Conservation (phyloP, 768 basidiomycete species). For the Cubamyces sp. region DNA sequence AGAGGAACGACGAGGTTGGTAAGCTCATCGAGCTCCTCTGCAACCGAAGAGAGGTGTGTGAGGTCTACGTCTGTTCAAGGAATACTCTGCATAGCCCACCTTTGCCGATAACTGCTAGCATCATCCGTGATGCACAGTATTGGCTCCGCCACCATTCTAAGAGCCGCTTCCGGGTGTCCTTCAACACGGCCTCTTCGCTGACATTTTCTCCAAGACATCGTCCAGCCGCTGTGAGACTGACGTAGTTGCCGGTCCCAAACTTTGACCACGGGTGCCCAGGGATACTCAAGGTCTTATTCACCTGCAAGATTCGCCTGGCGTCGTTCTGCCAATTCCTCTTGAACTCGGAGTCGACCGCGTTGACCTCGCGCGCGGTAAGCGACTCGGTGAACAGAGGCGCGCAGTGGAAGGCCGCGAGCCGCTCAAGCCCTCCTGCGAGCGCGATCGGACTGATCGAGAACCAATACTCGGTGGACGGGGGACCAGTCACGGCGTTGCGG, state of each 20-base stretch:
- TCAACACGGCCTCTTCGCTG: constrained; percentile 44
- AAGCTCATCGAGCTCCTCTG: constrained; percentile 42
- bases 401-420: constrained; percentile 52
- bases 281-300: constrained; percentile 48
- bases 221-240: constrained; percentile 29
- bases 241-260: constrained; percentile 53
- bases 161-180: constrained; percentile 37
- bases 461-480: constrained; percentile 51
- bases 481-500: constrained; percentile 56
- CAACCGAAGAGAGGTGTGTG: background rate
- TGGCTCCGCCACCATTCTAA: constrained; percentile 43
- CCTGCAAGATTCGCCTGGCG: constrained; percentile 50
- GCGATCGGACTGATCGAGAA: constrained; percentile 34
- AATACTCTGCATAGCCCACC: constrained; percentile 24
- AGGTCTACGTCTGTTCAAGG: too few species aligned
- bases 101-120: constrained; percentile 40
- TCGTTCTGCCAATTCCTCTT: constrained; percentile 57
- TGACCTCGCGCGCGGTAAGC: constrained; percentile 51
- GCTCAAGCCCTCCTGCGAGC: constrained; percentile 40
- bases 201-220: constrained; percentile 30
- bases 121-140: constrained; percentile 44
- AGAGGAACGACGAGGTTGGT: constrained; percentile 35
- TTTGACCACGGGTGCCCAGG: constrained; percentile 48
- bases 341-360: constrained; percentile 61
- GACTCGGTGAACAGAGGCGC: constrained; percentile 51